phyloP scores from a whole-genome alignment of 495 filamentous ascomycete species.

The Penicillium alfredii region DNA sequence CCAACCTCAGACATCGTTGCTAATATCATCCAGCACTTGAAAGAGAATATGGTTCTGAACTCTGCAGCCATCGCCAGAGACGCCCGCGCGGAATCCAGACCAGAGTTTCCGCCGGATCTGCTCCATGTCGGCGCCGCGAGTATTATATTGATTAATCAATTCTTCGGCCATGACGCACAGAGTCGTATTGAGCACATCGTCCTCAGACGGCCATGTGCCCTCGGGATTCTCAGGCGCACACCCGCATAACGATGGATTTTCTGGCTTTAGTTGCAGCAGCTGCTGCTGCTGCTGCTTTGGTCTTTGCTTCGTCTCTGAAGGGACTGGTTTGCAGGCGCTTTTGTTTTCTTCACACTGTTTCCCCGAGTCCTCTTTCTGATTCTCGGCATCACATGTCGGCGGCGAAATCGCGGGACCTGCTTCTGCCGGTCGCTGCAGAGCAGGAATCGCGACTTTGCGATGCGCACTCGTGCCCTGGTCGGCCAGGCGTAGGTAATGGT shows the following conservation, averaged over 20 bases:
- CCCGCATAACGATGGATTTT: slow-evolving; percentile 24
- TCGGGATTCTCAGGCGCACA: slow-evolving; percentile 16
- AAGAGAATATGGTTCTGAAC: slow-evolving; percentile 41
- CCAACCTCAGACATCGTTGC: slow-evolving; percentile 28
- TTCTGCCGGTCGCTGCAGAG: slow-evolving; percentile 13
- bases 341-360: too few relatives aligned
- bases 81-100: slow-evolving; percentile 30
- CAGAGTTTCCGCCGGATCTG: slow-evolving; percentile 33
- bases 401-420: neutral
- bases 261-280: neutral
- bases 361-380: too few relatives aligned
- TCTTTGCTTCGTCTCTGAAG: too few relatives aligned
- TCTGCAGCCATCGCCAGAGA: slow-evolving; percentile 33
- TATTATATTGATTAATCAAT: slow-evolving; percentile 37
- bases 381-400: too few relatives aligned
- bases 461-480: slow-evolving; percentile 13
- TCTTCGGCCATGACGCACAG: slow-evolving; percentile 39
- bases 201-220: slow-evolving; percentile 14
- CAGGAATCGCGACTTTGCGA: slow-evolving; percentile 38
- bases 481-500: slow-evolving; percentile 24
- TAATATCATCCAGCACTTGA: slow-evolving; percentile 42
- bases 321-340: too few relatives aligned
- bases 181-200: slow-evolving; percentile 34
- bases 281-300: neutral
- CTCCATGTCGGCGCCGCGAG: slow-evolving; percentile 29